Evolutionary conservation across 805 yeast species (phyloP).

Genomic region (Candida ovalis): DNA sequence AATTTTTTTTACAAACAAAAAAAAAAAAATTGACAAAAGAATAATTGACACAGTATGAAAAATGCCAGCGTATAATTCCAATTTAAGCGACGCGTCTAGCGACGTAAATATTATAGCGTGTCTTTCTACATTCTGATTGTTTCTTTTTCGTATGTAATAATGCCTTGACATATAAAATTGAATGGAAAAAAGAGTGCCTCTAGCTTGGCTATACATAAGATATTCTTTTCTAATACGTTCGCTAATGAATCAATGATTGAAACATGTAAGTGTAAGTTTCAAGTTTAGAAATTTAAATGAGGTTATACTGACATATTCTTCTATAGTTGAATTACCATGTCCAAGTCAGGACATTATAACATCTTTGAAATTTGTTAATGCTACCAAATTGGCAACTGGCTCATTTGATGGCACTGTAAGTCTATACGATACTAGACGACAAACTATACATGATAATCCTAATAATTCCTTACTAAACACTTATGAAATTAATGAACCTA

Average conservation of each 20-base stretch:
- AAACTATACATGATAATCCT: background rate
- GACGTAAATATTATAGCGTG: no score
- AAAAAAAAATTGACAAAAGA: background rate
- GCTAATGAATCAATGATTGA: background rate
- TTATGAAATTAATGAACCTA: background rate
- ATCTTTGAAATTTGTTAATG: slow-evolving; percentile 6
- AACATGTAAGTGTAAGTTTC: background rate
- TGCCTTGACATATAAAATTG: no score
- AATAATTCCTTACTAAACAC: background rate
- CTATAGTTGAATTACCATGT: slow-evolving; percentile 8
- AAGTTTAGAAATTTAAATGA: background rate
- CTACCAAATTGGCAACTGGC: slow-evolving; percentile 2
- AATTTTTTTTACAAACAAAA: background rate
- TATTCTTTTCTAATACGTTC: no score
- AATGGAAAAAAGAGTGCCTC: no score
- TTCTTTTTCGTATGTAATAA: no score
- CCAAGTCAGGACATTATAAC: slow-evolving; percentile 12
- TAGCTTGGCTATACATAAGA: no score
- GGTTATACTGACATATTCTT: background rate
- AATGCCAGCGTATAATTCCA: no score
- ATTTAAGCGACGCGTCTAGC: background rate
- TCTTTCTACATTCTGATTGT: no score
- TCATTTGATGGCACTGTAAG: slow-evolving; percentile 15
- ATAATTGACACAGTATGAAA: background rate
- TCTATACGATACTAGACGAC: slow-evolving; percentile 6